Evolutionary conservation across 768 basidiomycete species (phyloP).

Genomic region (Omphalotus guepiniiformis): DNA sequence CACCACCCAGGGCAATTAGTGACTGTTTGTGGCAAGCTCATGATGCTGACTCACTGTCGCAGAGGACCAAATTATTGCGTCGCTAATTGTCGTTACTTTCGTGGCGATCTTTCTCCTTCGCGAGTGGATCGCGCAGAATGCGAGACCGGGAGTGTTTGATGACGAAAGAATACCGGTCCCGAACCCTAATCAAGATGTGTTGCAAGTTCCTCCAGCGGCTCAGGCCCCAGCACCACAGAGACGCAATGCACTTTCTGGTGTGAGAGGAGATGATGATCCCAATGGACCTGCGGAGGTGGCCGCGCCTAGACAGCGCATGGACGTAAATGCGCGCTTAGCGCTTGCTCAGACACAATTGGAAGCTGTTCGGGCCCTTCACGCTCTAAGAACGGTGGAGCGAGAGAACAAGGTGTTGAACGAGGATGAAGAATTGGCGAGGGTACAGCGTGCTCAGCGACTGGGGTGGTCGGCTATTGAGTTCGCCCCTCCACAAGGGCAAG

Average conservation of each 20-base stretch:
- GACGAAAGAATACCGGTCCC: slow-evolving; percentile 48
- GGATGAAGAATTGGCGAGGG: slow-evolving; percentile 5
- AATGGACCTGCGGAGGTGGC: slow-evolving; percentile 19
- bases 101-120: slow-evolving; percentile 87
- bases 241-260: too few species aligned
- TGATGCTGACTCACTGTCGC: too few species aligned
- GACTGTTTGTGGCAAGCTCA: not conserved
- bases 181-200: slow-evolving; percentile 18
- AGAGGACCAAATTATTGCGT: slow-evolving; percentile 95
- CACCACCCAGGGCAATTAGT: slow-evolving; percentile 40
- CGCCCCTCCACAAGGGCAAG: not conserved
- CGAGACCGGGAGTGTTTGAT: slow-evolving; percentile 80
- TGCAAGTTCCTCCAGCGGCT: slow-evolving; percentile 19
- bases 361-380: slow-evolving; percentile 27
- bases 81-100: slow-evolving; percentile 82
- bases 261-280: too few species aligned
- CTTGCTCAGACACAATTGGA: slow-evolving; percentile 28
- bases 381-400: slow-evolving; percentile 20
- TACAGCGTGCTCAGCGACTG: not conserved
- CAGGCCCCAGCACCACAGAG: slow-evolving; percentile 19
- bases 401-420: slow-evolving; percentile 15
- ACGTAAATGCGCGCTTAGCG: slow-evolving; percentile 13
- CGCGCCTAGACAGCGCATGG: slow-evolving; percentile 9
- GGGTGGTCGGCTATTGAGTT: not conserved
- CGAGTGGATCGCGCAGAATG: slow-evolving; percentile 95